Conservation (phyloP, 2,329 filamentous ascomycete genomes). For the Talaromyces verruculosus region DNA sequence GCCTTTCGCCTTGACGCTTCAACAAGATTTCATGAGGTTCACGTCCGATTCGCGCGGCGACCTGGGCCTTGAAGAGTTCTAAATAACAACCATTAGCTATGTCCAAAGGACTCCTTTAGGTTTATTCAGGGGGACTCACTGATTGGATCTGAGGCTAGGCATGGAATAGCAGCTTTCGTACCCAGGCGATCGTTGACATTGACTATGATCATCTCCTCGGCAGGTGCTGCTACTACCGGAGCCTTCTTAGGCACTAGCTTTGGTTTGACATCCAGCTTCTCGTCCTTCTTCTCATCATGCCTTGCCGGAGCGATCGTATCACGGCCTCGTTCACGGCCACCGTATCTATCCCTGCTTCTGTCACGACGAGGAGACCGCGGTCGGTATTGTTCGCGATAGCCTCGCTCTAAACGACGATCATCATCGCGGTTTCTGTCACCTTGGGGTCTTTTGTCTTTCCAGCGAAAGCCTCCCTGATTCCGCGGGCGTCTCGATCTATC, state of each 20-base stretch:
- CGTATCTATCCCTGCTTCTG: conserved; percentile 36
- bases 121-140: conserved; percentile 40
- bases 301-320: conserved; percentile 26
- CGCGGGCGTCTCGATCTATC: conserved; percentile 40
- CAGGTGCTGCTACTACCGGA: conserved; percentile 40
- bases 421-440: conserved; percentile 53
- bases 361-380: conserved; percentile 41
- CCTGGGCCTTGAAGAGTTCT: conserved; percentile 84
- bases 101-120: conserved; percentile 22
- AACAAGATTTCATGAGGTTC: conserved; percentile 89
- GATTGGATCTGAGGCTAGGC: conserved; percentile 78
- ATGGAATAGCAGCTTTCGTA: conserved; percentile 92
- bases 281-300: conserved; percentile 29
- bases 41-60: conserved; percentile 83
- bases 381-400: conserved; percentile 48
- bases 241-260: conserved; percentile 40
- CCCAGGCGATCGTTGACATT: conserved; percentile 93
- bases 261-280: conserved; percentile 44
- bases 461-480: conserved; percentile 47
- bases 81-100: conserved; percentile 15
- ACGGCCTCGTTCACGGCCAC: conserved; percentile 27
- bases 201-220: conserved; percentile 87
- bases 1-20: conserved; percentile 86
- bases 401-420: conserved; percentile 53
- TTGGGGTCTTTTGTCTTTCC: conserved; percentile 52